These are phyloP conservation scores for Capsella bursapastoris DNA, from an alignment of 345 rosid species.

Conservation along the genomic window DNA sequence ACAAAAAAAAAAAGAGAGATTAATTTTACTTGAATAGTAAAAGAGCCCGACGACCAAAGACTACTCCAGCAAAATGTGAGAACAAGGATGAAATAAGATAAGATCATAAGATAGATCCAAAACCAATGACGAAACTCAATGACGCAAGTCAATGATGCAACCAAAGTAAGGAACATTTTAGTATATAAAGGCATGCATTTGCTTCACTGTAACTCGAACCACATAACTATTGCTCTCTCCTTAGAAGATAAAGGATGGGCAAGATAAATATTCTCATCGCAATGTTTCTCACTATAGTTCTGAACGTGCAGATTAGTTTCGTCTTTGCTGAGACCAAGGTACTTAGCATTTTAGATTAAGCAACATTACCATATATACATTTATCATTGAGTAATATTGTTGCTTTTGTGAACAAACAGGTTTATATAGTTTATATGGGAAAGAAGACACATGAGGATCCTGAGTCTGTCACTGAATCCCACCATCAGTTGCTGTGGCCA, in stretches of 20 bases:
- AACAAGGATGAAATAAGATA: no score
- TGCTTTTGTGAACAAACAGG: conserved; percentile 29
- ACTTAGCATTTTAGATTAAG: not conserved
- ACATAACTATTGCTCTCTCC: not conserved
- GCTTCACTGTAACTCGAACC: no score
- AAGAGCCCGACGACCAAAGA: no score
- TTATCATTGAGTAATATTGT: not conserved
- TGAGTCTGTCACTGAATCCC: conserved; percentile 45
- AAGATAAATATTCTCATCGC: not conserved
- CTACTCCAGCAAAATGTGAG: no score
- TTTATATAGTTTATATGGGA: conserved; percentile 63
- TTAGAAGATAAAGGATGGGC: not conserved
- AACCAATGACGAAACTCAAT: no score
- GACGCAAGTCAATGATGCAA: no score
- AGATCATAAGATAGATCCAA: no score
- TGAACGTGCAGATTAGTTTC: not conserved
- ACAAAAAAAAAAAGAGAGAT: no score
- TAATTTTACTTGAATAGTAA: no score
- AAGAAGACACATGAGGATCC: conserved; percentile 53
- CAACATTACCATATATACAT: not conserved
- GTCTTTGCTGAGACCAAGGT: conserved; percentile 15
- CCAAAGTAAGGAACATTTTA: no score
- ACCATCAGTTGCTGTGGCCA: conserved; percentile 58
- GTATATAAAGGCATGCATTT: no score
- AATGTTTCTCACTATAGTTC: not conserved